Base-by-base conservation (phyloP, 805 yeast species). In the Phaffomyces thermotolerans region DNA sequence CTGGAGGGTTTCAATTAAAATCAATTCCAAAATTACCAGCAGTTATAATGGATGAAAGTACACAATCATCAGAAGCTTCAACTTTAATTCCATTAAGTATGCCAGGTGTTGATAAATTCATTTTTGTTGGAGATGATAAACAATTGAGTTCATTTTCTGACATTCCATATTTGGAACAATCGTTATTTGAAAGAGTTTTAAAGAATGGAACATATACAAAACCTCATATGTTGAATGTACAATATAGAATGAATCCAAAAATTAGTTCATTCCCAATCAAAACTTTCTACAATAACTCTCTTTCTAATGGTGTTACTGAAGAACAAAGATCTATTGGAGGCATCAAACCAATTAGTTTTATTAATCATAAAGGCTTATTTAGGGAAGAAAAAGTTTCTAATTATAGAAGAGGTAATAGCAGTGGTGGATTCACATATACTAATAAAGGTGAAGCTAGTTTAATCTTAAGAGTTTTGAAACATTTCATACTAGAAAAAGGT, bases 11-110 rank as follows among this genome's bases (percentile, higher is more conserved):
- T 36, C 78, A 75, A 52, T 63, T 83, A 51, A 80, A 79, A 52
- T 67, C 73, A 13, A 64, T 81, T 9, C 66, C 69, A 33, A 87
- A 87, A 1, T 79, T 79, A 3, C 83, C 83, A 0, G 81, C 76
- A 14, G 84, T 83, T 6, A 81, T 83, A 29, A 79, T 83, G 84
- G 90, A 83, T 65, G 90, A 83, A 63, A 75, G 86, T 4, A 82
- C 89, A 0, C 89, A 82, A 52, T 79, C 89, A 0, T 78, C 87
- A 0, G 91, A 83, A 51, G 84, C 88, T 7, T 68, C 79, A 2
- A 78, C 87, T 0, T 66, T 83, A 49, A 83, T 83, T 44, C 89
- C 90, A 10, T 63, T 83, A 47, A 79, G 85, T 7, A 73, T 81
- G 69, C 74, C 78, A 4, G 84, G 84, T 14, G 79, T 81, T 40